These are phyloP conservation scores for Melampsora allii-populina DNA, from an alignment of 1,284 basidiomycete genomes.

Conservation along the genomic window DNA sequence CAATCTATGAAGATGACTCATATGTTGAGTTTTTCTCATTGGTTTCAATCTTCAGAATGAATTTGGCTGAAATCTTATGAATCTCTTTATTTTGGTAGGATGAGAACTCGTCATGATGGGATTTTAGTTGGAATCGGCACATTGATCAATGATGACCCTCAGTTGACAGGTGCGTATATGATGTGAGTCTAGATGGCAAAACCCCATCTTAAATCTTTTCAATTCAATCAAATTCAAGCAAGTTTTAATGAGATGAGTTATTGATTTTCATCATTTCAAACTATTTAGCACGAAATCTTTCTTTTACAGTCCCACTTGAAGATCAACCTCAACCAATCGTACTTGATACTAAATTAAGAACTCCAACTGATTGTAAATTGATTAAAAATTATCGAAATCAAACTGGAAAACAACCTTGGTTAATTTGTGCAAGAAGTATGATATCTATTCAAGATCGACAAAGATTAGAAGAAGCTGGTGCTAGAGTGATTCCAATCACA, in stretches of 20 bases:
- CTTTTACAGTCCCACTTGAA: constrained; percentile 52
- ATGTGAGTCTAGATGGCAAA: neutral
- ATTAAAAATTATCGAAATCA: constrained; percentile 64
- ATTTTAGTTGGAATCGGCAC: constrained; percentile 91
- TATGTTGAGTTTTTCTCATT: constrained; percentile 59
- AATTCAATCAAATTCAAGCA: neutral
- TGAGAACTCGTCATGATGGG: constrained; percentile 73
- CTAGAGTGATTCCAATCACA: constrained; percentile 56
- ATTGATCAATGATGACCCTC: constrained; percentile 84
- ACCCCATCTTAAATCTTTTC: neutral
- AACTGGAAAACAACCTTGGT: constrained; percentile 68
- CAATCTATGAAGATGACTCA: constrained; percentile 96
- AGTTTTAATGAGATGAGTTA: constrained; percentile 5
- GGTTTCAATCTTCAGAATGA: constrained; percentile 56
- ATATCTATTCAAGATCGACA: constrained; percentile 47
- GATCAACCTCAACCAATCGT: constrained; percentile 73
- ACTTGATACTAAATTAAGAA: constrained; percentile 71
- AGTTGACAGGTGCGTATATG: constrained; percentile 71
- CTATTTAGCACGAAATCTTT: constrained; percentile 53
- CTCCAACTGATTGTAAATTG: constrained; percentile 68
- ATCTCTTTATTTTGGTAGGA: constrained; percentile 44
- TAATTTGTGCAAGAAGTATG: constrained; percentile 59
- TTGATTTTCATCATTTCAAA: neutral
- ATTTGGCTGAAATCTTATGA: constrained; percentile 58
- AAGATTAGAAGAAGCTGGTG: constrained; percentile 53